Evolutionary conservation across 2,329 filamentous ascomycete genomes (phyloP).

Genomic region (Didymella glomerata): DNA sequence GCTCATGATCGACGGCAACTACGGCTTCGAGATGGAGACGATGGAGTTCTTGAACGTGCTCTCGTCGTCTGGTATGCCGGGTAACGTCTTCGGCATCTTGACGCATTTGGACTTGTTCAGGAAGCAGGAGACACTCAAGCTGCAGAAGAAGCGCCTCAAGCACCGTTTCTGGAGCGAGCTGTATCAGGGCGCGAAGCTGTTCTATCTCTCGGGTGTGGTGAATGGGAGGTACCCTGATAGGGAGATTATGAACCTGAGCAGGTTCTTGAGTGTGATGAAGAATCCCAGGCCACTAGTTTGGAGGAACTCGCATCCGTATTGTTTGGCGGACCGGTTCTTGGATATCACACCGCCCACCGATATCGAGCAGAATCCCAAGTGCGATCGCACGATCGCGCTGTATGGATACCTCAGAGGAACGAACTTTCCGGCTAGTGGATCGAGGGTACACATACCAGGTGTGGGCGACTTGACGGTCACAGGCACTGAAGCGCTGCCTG

Average conservation of each 20-base stretch:
- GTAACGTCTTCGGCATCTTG: slow-evolving; percentile 96
- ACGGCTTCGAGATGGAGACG: slow-evolving; percentile 99
- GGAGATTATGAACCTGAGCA: slow-evolving; percentile 92
- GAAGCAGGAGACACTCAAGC: slow-evolving; percentile 89
- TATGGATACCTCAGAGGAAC: slow-evolving; percentile 95
- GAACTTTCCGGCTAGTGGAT: slow-evolving; percentile 86
- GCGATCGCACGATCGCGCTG: slow-evolving; percentile 87
- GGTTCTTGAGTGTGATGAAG: slow-evolving; percentile 99
- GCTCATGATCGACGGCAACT: slow-evolving; percentile 98
- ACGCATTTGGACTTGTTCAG: slow-evolving; percentile 96
- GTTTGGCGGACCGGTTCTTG: slow-evolving; percentile 90
- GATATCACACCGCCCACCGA: slow-evolving; percentile 93
- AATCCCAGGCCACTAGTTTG: slow-evolving; percentile 95
- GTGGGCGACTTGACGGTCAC: slow-evolving; percentile 87
- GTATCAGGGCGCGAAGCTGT: slow-evolving; percentile 95
- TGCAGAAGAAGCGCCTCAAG: slow-evolving; percentile 96
- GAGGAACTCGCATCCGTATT: slow-evolving; percentile 95
- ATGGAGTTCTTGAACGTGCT: slow-evolving; percentile 99
- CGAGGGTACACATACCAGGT: slow-evolving; percentile 89
- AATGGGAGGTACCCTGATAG: slow-evolving; percentile 97
- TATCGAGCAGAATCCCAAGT: slow-evolving; percentile 87
- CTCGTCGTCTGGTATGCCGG: slow-evolving; percentile 95
- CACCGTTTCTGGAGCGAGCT: slow-evolving; percentile 96
- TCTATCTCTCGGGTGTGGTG: slow-evolving; percentile 94
- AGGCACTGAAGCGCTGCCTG: slow-evolving; percentile 85